Conservation (phyloP, 805 yeast species). For the Myxozyma neglecta region DNA sequence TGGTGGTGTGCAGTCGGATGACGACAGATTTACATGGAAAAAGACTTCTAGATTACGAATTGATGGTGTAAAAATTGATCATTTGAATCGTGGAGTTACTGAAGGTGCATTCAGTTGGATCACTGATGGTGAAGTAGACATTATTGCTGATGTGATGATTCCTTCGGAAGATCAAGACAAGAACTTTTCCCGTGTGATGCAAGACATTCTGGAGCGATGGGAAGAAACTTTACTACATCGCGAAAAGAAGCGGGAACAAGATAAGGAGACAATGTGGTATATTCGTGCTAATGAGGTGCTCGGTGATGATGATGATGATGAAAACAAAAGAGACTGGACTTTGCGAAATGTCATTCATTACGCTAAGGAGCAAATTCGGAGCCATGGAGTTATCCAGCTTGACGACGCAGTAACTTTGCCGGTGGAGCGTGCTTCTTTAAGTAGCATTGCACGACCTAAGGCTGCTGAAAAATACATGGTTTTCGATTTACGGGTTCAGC, state of each 20-base stretch:
- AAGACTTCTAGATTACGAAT: constrained; percentile 76
- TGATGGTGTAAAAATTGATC: constrained; percentile 83
- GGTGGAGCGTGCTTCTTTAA: neutral
- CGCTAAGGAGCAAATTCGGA: neutral
- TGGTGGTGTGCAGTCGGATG: constrained; percentile 45
- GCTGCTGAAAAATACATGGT: constrained; percentile 47
- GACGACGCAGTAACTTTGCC: constrained; percentile 1
- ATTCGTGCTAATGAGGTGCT: neutral
- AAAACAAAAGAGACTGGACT: constrained; percentile 1
- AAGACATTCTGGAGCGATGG: constrained; percentile 46
- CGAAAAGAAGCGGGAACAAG: constrained; percentile 3
- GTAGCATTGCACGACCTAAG: neutral
- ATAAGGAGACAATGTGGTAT: neutral
- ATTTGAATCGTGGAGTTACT: constrained; percentile 80
- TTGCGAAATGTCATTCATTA: constrained; percentile 12
- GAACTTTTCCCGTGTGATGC: constrained; percentile 42
- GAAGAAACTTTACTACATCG: constrained; percentile 37
- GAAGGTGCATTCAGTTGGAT: constrained; percentile 98
- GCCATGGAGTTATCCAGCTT: constrained; percentile 5
- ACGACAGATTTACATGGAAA: constrained; percentile 47
- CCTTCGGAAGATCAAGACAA: constrained; percentile 63
- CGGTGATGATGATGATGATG: constrained; percentile 30
- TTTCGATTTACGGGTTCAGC: constrained; percentile 73
- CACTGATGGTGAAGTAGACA: constrained; percentile 84
- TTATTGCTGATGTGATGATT: constrained; percentile 85